Evolutionary conservation across 768 basidiomycete genomes (phyloP).

Genomic region (Rhodosporidiobolus odoratus): DNA sequence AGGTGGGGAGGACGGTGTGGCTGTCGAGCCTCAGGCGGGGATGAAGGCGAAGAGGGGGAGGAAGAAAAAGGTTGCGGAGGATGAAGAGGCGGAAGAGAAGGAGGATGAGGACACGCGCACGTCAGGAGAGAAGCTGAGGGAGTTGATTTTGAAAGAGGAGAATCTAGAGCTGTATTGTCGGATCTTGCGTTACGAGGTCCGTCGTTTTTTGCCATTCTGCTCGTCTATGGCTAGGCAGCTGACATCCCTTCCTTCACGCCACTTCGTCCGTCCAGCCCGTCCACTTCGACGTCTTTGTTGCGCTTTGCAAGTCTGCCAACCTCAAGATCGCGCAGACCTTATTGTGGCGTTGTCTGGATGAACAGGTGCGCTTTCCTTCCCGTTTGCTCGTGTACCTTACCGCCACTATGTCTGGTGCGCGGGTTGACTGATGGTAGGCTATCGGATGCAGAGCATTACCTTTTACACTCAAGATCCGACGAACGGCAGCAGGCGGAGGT

Average conservation of each 20-base stretch:
- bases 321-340: slow-evolving; percentile 29
- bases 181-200: slow-evolving; percentile 37
- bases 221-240: rapidly evolving
- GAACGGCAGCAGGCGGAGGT: slow-evolving; percentile 15
- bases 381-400: rapidly evolving
- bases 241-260: neutral
- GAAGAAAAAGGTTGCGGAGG: neutral
- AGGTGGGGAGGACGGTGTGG: neutral
- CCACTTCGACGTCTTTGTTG: slow-evolving; percentile 30
- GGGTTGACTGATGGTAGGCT: too few species aligned
- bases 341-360: slow-evolving; percentile 32
- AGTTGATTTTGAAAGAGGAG: slow-evolving; percentile 21
- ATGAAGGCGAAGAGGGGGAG: neutral
- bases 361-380: slow-evolving; percentile 9
- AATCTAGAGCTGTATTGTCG: slow-evolving; percentile 23
- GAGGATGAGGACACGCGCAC: slow-evolving; percentile 2
- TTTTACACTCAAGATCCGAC: slow-evolving; percentile 31
- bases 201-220: neutral
- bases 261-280: slow-evolving; percentile 19
- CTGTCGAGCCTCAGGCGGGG: neutral
- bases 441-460: slow-evolving; percentile 22
- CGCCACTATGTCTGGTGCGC: too few species aligned
- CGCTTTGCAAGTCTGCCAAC: slow-evolving; percentile 1
- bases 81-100: neutral
- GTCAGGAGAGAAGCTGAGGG: slow-evolving; percentile 25